Evolutionary conservation across 305 asterid genomes (phyloP), one percentile per base, ranked within the genome.

Genomic region (Euphrasia arctica): DNA sequence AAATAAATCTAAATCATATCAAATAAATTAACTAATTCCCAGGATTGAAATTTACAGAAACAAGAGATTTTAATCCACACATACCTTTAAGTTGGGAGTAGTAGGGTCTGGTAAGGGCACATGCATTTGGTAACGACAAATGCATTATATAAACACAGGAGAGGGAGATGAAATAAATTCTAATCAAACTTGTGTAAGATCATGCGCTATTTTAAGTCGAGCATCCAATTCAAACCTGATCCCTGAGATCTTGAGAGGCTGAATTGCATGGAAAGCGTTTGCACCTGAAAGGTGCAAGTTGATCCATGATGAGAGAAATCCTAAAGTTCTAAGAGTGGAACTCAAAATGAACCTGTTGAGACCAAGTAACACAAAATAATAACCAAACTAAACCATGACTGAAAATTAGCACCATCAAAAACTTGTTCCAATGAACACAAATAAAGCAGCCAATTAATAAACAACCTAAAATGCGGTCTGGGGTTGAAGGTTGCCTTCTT

Each of bases 31-130:
- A 63, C 14, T 68, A 54, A 22, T 54, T 27, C 28, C 39, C 67
- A 73, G 64, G 61, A 57, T 36, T 56, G 8, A 18, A 18, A 18
- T 18, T 18, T 18, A 18, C 22, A 0, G 1, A 18, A 18, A 18
- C 22, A 18, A 18, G 22, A 18, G 22, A 18, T 18, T 18, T 94
- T 94, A 42, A 94, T 18, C 22, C 22, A 18, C 22, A 18, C 22
- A 18, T 18, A 18, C 22, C 22, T 18, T 18, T 18, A 18, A 72
- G 80, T 91, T 91, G 54, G 99, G 99, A 2, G 96, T 88, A 47
- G 98, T 85, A 36, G 99, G 99, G 79, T 94, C 99, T 0, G 98
- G 98, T 28, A 91, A 73, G 99, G 99, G 99, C 99, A 75, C 96
- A 39, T 39, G 45, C 12, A 39, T 39, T 39, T 39, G 10, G 43